phyloP scores from a whole-genome alignment of 78 protist genomes.

The Planoprotostelium fungivorum region DNA sequence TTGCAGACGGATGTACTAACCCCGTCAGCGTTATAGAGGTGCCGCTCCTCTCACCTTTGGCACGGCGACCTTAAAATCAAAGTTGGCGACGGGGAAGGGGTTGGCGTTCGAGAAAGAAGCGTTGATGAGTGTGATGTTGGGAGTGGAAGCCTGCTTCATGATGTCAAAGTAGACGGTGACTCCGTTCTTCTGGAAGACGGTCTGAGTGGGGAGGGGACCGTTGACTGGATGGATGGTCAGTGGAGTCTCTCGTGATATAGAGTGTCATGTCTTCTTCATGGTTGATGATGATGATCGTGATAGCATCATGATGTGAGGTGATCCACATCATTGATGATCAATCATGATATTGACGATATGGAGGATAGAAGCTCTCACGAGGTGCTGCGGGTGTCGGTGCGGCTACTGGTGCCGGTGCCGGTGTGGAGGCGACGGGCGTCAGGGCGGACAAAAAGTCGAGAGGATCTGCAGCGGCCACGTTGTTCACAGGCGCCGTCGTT shows the following conservation, averaged over 20 bases:
- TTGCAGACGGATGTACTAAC: constrained; percentile 47
- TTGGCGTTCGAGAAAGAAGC: constrained; percentile 26
- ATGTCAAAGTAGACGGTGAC: constrained; percentile 17
- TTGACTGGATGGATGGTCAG: too few relatives aligned
- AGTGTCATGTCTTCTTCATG: not conserved
- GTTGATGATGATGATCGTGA: constrained; percentile 9
- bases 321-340: not conserved
- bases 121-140: constrained; percentile 23
- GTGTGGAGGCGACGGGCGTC: not conserved
- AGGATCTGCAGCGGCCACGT: not conserved
- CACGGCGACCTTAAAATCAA: constrained; percentile 72
- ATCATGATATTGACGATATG: too few relatives aligned
- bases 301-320: not conserved
- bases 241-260: not conserved
- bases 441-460: not conserved
- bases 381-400: not conserved
- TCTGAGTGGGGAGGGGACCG: not conserved
- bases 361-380: too few relatives aligned
- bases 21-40: not conserved
- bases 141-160: constrained; percentile 16
- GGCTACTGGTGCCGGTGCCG: not conserved
- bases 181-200: constrained; percentile 50
- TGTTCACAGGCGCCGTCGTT: not conserved
- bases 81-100: constrained; percentile 42
- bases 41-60: constrained; percentile 33